phyloP scores from a whole-genome alignment of 2,329 filamentous ascomycete species.

The Berkeleyomyces basicola region DNA sequence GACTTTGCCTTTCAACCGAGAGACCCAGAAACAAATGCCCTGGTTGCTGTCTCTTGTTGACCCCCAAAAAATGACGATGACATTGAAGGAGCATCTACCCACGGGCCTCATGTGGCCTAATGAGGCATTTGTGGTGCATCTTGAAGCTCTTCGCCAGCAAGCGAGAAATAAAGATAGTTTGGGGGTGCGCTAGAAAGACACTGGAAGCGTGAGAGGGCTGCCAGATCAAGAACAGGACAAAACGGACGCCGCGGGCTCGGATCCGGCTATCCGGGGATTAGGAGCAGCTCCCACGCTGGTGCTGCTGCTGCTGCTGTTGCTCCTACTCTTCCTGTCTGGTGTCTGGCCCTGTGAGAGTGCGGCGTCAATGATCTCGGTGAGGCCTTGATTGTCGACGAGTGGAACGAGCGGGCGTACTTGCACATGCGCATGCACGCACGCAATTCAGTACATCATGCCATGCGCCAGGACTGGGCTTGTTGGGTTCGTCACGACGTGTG shows the following conservation, averaged over 20 bases:
- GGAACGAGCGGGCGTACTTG: neutral
- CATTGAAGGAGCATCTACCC: neutral
- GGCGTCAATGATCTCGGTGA: neutral
- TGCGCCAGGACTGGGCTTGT: neutral
- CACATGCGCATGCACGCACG: neutral
- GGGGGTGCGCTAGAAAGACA: neutral
- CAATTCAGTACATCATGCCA: neutral
- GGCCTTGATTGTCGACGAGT: neutral
- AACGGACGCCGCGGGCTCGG: neutral
- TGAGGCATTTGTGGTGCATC: neutral
- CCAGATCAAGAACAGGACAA: neutral
- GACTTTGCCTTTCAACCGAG: neutral
- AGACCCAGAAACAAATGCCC: neutral
- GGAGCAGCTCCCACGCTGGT: neutral
- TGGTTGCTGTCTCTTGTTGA: neutral
- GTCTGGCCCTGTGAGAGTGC: neutral
- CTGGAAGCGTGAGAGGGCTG: neutral
- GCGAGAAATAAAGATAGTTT: neutral
- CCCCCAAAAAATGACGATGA: neutral
- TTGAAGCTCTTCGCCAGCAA: neutral
- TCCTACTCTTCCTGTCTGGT: neutral
- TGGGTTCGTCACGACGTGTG: no score
- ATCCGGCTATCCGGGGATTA: neutral
- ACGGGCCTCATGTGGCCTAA: neutral
- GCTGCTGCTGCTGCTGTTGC: no score